phyloP scores from a whole-genome alignment of 768 basidiomycete genomes.

The Panaeolus papilionaceus region DNA sequence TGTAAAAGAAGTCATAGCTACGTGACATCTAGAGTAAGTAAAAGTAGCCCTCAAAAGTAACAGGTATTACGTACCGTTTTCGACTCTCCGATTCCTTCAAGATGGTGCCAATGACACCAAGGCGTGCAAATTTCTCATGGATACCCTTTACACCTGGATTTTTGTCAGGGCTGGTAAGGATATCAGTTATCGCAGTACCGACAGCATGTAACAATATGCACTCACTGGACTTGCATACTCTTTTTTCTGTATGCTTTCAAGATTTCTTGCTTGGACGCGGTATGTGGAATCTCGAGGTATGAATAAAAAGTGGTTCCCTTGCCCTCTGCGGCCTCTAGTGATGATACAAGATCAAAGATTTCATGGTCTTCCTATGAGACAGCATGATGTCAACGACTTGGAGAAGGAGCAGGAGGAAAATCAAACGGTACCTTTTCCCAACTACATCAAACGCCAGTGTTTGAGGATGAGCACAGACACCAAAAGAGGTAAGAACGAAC shows the following conservation, averaged over 20 bases:
- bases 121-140: conserved; percentile 90
- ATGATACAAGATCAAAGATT: conserved; percentile 92
- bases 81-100: conserved; percentile 78
- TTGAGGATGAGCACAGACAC: conserved; percentile 16
- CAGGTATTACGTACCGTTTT: conserved; percentile 61
- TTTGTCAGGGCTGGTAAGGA: conserved; percentile 83
- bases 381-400: conserved; percentile 5
- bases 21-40: neutral
- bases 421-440: conserved; percentile 67
- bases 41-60: neutral
- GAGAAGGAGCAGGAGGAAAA: conserved; percentile 18
- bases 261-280: conserved; percentile 79
- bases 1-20: conserved; percentile 94
- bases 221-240: conserved; percentile 90
- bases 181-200: neutral
- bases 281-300: conserved; percentile 81
- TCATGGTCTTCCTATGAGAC: conserved; percentile 87
- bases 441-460: conserved; percentile 38
- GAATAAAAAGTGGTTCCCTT: conserved; percentile 97
- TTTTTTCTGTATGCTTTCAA: conserved; percentile 91
- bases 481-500: conserved; percentile 33
- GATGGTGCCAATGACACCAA: conserved; percentile 87
- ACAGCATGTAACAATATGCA: conserved; percentile 23
- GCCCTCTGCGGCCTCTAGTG: conserved; percentile 83
- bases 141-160: conserved; percentile 84